Evolutionary conservation across 2,329 filamentous ascomycete genomes (phyloP), one percentile per base, ranked within the genome.

Genomic region (Sporothrix pallida): DNA sequence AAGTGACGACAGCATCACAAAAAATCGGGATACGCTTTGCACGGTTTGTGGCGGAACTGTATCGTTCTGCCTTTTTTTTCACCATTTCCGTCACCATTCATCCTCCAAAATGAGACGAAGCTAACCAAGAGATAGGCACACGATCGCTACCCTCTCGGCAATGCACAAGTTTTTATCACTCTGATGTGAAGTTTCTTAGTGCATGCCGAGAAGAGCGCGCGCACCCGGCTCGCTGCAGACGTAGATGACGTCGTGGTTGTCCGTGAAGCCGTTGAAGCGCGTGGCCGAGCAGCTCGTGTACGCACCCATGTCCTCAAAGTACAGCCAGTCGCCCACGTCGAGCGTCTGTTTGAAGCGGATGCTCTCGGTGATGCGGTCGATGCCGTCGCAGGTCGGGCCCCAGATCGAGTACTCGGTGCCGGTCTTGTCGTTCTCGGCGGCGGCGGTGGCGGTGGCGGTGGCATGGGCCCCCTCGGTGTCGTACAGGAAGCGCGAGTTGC

Each of bases 201-300:
- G 62, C 65, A 74, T 74, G n/a, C 37, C n/a, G 75, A 97, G 82
- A 70, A 97, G 85, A 17, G 93, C 94, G 77, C 86, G 88, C 42
- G 95, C 96, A 65, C 93, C 95, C 23, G 92, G 88, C 88, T 99
- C 96, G 83, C 94, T 98, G 82, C 92, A 97, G 78, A 98, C 92
- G 81, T 98, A 98, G 77, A 98, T 91, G 76, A 97, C 92, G 79
- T 97, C 93, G 82, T 99, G 96, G 78, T 90, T 88, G 83, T 98
- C 93, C 72, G 91, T 93, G 84, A 98, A 99, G 76, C 96, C 96
- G 78, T 99, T 99, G 91, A 99, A 99, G 80, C 92, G 91, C 73
- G 96, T 99, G 76, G 96, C 95, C 75, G 94, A 98, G 87, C 95
- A 98, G 87, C 95, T 97, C 78, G 96, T 98, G 83, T 99, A 99